A percentile compares a stretch with the other conserved stretches of the same genome.
These are phyloP conservation scores for Cyclocybe aegerita DNA, from an alignment of 768 basidiomycete genomes.

Conservation along the genomic window DNA sequence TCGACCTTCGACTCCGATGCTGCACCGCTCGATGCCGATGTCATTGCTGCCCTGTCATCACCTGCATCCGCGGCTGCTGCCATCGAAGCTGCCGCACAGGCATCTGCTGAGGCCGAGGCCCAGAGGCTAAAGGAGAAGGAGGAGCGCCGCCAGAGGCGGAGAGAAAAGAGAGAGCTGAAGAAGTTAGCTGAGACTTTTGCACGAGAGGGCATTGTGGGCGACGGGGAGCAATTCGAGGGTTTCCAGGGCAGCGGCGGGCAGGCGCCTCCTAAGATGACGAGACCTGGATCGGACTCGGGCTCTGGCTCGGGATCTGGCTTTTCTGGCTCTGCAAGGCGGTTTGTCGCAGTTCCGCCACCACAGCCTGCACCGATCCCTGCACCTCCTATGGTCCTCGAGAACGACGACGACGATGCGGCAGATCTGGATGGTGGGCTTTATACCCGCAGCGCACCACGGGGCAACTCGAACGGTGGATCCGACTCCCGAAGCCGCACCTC, in stretches of 20 bases:
- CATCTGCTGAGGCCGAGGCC: slow-evolving; percentile 33
- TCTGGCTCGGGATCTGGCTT: slow-evolving; percentile 15
- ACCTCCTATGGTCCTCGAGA: slow-evolving; percentile 21
- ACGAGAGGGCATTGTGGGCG: slow-evolving; percentile 20
- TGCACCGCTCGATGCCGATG: slow-evolving; percentile 56
- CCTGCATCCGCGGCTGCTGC: slow-evolving; percentile 33
- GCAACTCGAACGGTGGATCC: slow-evolving; percentile 39
- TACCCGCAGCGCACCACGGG: slow-evolving; percentile 33
- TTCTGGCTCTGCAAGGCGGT: slow-evolving; percentile 9
- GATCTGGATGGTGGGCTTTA: slow-evolving; percentile 64
- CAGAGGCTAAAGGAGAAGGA: slow-evolving; percentile 45
- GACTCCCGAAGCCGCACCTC: slow-evolving; percentile 66
- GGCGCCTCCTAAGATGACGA: neutral
- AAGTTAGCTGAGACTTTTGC: slow-evolving; percentile 38
- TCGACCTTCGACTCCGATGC: slow-evolving; percentile 70
- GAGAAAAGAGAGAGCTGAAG: slow-evolving; percentile 45
- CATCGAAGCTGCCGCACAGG: slow-evolving; percentile 26
- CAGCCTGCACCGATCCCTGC: slow-evolving; percentile 3
- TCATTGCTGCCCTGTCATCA: slow-evolving; percentile 52
- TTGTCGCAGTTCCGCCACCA: slow-evolving; percentile 11
- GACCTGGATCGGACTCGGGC: slow-evolving; percentile 12
- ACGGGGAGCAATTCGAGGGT: slow-evolving; percentile 56
- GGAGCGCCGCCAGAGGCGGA: slow-evolving; percentile 43
- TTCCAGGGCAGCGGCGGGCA: slow-evolving; percentile 55
- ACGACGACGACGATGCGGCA: slow-evolving; percentile 46